Conservation (phyloP, 805 yeast genomes). For the Cyberlindnera subsufficiens region DNA sequence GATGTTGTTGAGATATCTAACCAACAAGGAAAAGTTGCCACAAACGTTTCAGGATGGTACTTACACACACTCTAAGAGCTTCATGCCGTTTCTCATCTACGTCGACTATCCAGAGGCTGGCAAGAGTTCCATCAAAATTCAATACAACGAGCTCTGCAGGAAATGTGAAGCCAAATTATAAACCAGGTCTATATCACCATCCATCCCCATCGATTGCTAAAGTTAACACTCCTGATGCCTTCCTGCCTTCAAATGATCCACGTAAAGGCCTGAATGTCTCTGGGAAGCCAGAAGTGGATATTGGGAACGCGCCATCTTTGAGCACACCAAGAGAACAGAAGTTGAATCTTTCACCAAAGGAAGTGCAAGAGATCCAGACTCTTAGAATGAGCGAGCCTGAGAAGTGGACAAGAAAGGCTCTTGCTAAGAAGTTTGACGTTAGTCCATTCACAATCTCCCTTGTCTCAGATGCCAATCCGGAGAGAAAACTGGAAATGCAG, state of each 20-base stretch:
- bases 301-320: slow-evolving; percentile 33
- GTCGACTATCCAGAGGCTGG: slow-evolving; percentile 5
- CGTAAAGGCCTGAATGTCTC: slow-evolving; percentile 36
- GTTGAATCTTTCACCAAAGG: slow-evolving; percentile 52
- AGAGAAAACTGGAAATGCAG: slow-evolving; percentile 39
- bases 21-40: no score
- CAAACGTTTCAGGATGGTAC: background rate
- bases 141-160: slow-evolving; percentile 60
- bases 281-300: slow-evolving; percentile 16
- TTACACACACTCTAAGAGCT: background rate
- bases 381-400: slow-evolving; percentile 55
- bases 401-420: slow-evolving; percentile 53
- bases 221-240: slow-evolving; percentile 59
- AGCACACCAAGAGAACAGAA: slow-evolving; percentile 32
- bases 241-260: slow-evolving; percentile 57
- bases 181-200: slow-evolving; percentile 51
- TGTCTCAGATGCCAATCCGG: slow-evolving; percentile 39
- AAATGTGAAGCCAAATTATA: slow-evolving; percentile 46
- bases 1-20: no score
- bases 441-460: slow-evolving; percentile 48
- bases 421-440: slow-evolving; percentile 56
- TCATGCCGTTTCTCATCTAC: slow-evolving; percentile 8
- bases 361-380: slow-evolving; percentile 49
- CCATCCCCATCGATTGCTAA: slow-evolving; percentile 60
- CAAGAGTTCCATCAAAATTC: slow-evolving; percentile 46